Evolutionary conservation across 176 grass and related monocot species (phyloP).

Genomic region (Typha latifolia): DNA sequence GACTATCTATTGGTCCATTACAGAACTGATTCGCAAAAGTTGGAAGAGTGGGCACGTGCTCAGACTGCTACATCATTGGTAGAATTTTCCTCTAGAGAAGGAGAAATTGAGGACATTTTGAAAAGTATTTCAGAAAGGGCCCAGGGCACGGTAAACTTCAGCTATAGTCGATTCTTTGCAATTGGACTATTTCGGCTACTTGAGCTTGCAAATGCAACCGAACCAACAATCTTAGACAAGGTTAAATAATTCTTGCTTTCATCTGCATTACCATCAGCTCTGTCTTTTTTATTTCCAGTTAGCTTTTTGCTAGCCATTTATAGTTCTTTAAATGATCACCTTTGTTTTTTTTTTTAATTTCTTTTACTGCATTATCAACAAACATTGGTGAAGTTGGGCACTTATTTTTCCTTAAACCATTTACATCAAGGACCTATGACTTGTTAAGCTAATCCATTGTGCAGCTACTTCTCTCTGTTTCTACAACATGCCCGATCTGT

Average conservation of each 20-base stretch:
- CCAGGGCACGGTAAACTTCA: slow-evolving; percentile 77
- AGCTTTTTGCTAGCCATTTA: neutral
- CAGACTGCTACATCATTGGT: slow-evolving; percentile 68
- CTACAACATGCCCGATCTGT: too few species aligned
- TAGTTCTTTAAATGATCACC: too few species aligned
- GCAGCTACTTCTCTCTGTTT: too few species aligned
- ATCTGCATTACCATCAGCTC: neutral
- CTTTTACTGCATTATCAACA: neutral
- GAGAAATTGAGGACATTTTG: slow-evolving; percentile 66
- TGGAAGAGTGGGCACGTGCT: slow-evolving; percentile 87
- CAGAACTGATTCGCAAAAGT: slow-evolving; percentile 42
- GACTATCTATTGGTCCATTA: neutral
- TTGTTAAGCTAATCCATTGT: too few species aligned
- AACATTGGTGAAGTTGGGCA: neutral
- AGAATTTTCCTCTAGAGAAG: slow-evolving; percentile 75
- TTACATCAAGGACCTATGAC: too few species aligned
- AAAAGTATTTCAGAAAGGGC: slow-evolving; percentile 94
- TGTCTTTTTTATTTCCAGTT: slow-evolving; percentile 12
- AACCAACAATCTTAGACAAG: slow-evolving; percentile 87
- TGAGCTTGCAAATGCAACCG: slow-evolving; percentile 87
- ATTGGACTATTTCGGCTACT: slow-evolving; percentile 95
- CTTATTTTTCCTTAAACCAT: too few species aligned
- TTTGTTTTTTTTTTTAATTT: neutral
- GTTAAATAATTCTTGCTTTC: slow-evolving; percentile 33
- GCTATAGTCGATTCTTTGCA: slow-evolving; percentile 92